These are phyloP conservation scores for Xerophyta viscosa DNA, from an alignment of 106 monocot species.

Conservation along the genomic window DNA sequence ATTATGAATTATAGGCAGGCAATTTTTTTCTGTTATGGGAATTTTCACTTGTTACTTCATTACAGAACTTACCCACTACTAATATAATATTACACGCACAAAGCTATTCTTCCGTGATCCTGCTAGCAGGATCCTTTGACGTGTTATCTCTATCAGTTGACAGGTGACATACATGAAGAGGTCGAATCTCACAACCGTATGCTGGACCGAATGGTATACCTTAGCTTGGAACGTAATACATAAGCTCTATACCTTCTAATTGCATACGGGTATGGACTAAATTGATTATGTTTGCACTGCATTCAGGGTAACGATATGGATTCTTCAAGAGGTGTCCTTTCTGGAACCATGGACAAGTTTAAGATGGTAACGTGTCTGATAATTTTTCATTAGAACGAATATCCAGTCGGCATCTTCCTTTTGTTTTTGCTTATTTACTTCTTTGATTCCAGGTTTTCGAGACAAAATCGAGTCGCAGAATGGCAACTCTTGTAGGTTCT, in stretches of 20 bases:
- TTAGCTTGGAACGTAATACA: no score
- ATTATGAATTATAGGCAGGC: no score
- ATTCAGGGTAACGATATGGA: slow-evolving; percentile 91
- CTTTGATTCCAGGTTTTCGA: slow-evolving; percentile 65
- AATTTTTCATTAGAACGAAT: neutral
- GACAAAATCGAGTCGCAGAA: slow-evolving; percentile 81
- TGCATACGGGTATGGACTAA: no score
- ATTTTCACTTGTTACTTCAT: no score
- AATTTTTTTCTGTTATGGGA: no score
- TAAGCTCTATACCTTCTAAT: no score
- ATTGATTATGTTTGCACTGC: no score
- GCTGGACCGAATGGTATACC: slow-evolving; percentile 70
- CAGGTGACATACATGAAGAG: slow-evolving; percentile 88
- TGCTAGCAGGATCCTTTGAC: no score
- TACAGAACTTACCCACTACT: no score
- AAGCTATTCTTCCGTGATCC: no score
- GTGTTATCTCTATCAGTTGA: no score
- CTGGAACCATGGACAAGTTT: slow-evolving; percentile 86
- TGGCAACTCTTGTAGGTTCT: slow-evolving; percentile 76
- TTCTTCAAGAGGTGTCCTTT: slow-evolving; percentile 82
- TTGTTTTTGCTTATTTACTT: neutral
- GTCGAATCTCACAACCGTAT: slow-evolving; percentile 47
- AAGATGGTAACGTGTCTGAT: slow-evolving; percentile 55
- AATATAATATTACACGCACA: no score
- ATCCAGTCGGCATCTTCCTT: neutral